A percentile compares a stretch with the other conserved stretches of the same genome.
Conservation (phyloP, 257 asterid species). For the Lithospermum erythrorhizon region DNA sequence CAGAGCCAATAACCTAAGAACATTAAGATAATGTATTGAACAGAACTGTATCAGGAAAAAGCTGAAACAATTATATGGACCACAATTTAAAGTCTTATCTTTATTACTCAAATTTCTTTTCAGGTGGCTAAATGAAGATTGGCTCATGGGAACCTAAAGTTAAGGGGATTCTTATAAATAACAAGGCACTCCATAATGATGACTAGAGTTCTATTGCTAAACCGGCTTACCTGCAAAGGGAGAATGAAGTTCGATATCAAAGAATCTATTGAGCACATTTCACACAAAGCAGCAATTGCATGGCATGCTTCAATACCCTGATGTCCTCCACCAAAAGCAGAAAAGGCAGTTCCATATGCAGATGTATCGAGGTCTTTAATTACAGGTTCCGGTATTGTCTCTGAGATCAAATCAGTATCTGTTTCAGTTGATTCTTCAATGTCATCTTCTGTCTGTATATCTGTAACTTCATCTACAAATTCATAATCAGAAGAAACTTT, state of each 20-base stretch:
- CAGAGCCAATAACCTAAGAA: too few relatives aligned
- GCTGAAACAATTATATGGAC: too few relatives aligned
- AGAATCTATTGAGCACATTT: conserved; percentile 81
- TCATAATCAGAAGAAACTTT: conserved; percentile 70
- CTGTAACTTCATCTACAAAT: conserved; percentile 30
- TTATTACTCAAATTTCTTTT: too few relatives aligned
- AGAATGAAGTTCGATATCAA: conserved; percentile 90
- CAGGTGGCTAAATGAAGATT: too few relatives aligned
- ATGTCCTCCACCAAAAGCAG: conserved; percentile 63
- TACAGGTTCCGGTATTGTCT: conserved; percentile 14
- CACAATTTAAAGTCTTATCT: too few relatives aligned
- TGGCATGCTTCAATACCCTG: conserved; percentile 74
- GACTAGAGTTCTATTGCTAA: not conserved
- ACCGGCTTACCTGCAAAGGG: conserved; percentile 76
- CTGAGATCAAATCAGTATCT: conserved; percentile 12
- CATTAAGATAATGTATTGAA: too few relatives aligned
- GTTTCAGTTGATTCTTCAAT: conserved; percentile 33
- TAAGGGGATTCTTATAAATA: too few relatives aligned
- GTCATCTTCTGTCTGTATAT: conserved; percentile 16
- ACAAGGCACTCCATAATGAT: not conserved
- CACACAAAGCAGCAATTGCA: conserved; percentile 94
- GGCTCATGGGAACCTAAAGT: too few relatives aligned
- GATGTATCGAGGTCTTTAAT: conserved; percentile 36
- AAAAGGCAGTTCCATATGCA: conserved; percentile 66
- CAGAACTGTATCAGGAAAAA: too few relatives aligned